Base-by-base conservation (phyloP, 768 basidiomycete genomes). In the Rhodotorula graminis region DNA sequence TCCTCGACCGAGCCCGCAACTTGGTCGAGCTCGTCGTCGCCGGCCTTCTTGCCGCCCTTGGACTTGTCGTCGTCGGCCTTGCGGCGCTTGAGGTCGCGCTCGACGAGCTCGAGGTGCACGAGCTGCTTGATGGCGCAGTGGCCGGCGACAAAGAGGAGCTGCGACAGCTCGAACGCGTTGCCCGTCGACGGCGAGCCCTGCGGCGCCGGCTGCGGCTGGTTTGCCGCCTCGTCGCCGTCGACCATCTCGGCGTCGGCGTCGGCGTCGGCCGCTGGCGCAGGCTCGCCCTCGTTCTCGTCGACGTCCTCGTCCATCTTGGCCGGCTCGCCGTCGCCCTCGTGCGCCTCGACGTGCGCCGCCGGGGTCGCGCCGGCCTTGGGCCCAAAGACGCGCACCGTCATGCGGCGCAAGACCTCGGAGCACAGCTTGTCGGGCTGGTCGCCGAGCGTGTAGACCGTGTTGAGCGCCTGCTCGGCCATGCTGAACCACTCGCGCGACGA, bases 121-220 rank as follows among this genome's bases (percentile, higher is more conserved):
- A 97, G 92, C 61, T 99, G 95, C 81, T 97, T 98, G 82, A 98
- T 92, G 19, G 95, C 93, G 42, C 95, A 90, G 80, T 98, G 96
- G 0, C 96, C 96, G 29, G 97, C 93, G 52, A 92, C 86, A 79
- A 98, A 98, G 40, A 98, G 83, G n/a, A 99, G 85, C 80, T 98
- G 94, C 75, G 90, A 90, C 42, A 99, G 86, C 73, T 89, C 87
- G 80, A 96, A 96, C 8, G 90, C 88, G 67, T 93, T 91, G 0
- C 90, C 90, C 0, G 86, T 78, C 77, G 76, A 25, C 23, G 50
- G 42, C 31, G 72, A 58, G 80, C 81, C 33, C 78, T 80, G 12
- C 62, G 64, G 12, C 58, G 27, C 14, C 31, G 58, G n/a, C 40
- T 19, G 21, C 33, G 25, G 58, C 5, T 14, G 23, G 2, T 6